Evolutionary conservation across 768 basidiomycete genomes (phyloP).

Genomic region (Lentinula sp.): DNA sequence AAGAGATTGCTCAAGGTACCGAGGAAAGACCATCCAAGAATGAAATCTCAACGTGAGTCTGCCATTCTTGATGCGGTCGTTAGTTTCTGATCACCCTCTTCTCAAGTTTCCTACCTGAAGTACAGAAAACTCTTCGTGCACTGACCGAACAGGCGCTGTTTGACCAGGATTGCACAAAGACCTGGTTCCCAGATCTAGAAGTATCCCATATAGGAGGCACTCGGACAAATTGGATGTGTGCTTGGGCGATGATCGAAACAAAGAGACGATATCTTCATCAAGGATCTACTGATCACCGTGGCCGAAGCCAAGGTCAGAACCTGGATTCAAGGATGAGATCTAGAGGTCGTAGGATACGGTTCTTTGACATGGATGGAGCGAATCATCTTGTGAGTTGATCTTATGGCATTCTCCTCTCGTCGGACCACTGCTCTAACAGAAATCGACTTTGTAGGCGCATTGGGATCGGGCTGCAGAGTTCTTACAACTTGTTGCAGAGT

Average conservation of each 20-base stretch:
- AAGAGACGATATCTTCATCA: slow-evolving; percentile 3
- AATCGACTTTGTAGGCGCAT: background rate
- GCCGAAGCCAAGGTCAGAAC: background rate
- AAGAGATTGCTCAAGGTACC: slow-evolving; percentile 1
- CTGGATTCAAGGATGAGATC: background rate
- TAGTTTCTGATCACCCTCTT: background rate
- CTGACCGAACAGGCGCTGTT: slow-evolving; percentile 5
- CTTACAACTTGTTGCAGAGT: background rate
- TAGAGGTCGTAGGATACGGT: background rate
- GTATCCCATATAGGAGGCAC: slow-evolving; percentile 1
- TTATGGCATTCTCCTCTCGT: background rate
- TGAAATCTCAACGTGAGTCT: slow-evolving; percentile 6
- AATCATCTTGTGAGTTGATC: background rate
- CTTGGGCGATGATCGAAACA: slow-evolving; percentile 7
- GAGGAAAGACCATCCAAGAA: background rate
- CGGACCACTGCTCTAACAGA: background rate
- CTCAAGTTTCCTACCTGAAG: background rate
- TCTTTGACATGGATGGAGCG: background rate
- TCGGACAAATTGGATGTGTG: slow-evolving; percentile 5
- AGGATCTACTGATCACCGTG: background rate
- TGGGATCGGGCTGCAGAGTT: background rate
- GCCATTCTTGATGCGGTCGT: background rate
- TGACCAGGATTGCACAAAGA: background rate
- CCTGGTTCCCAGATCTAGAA: slow-evolving; percentile 4
- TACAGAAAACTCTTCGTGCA: background rate